Base-by-base conservation (phyloP, 1,139 yeast genomes). In the Saccharomyces uvarum region DNA sequence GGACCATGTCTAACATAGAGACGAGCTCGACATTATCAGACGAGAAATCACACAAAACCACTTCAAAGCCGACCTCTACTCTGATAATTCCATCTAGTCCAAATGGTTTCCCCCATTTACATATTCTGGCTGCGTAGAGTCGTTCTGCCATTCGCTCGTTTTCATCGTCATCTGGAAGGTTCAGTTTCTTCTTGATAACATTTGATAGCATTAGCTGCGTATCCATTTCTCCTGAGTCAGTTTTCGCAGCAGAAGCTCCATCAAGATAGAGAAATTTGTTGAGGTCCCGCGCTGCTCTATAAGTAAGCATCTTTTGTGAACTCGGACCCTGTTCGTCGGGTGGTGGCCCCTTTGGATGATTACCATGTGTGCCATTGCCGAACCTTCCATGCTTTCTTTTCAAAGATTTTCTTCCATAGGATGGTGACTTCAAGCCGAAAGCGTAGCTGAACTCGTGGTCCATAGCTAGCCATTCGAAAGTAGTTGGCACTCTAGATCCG, bases 171-270 rank as follows among this genome's bases (percentile, higher is more conserved):
- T 65, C 52, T 56, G 70, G 57, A 3, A 66, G 48, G 27, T 64
- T 59, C 28, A 59, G 53, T 33, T 54, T 57, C 8, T 32, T 51
- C 4, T 46, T 53, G 26, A 61, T 59, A n/a, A 63, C 58, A 33
- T 65, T 62, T 9, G 78, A 71, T 14, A 77, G 65, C 47, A 79
- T 57, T 56, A 69, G 62, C 59, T 81, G 85, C n/a, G 81, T 79
- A 62, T 81, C 85, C 84, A 80, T 80, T 62, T 77, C 81, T 2
- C 84, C 84, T 0, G 78, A 71, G 1, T 55, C 42, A 0, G 72
- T 65, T 63, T 81, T 81, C 0, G 84, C 79, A 19, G 83, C 85
- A 31, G 84, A 80, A 0, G 84, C 83, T 4, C 86, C 85, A 57
- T 81, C 84, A 16, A 81, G 63, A 53, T 74, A 74, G 8, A 81